These are phyloP conservation scores for Chaetoceros tenuissimus DNA, from an alignment of 108 stramenopile species.

Conservation along the genomic window DNA sequence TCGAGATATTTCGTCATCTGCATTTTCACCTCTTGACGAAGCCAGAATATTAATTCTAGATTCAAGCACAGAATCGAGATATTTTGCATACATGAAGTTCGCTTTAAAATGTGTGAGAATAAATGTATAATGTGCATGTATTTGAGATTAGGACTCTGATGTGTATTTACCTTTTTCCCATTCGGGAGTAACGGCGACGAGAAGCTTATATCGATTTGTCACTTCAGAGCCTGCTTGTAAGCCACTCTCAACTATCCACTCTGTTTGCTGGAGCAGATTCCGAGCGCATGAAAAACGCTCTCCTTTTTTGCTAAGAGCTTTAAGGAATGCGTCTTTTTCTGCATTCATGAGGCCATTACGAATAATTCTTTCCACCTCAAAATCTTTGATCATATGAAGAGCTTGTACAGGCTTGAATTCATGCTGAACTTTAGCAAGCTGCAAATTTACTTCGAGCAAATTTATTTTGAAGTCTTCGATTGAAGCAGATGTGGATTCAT, in stretches of 20 bases:
- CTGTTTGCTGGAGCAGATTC: conserved; percentile 52
- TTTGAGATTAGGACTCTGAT: not conserved
- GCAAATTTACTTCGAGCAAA: conserved; percentile 34
- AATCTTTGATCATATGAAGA: conserved; percentile 55
- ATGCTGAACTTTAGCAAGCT: conserved; percentile 76
- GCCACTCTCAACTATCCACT: conserved; percentile 72
- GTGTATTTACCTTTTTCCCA: conserved; percentile 69
- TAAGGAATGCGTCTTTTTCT: conserved; percentile 10
- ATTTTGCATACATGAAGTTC: conserved; percentile 77
- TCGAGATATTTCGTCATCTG: conserved; percentile 36
- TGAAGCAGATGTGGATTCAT: conserved; percentile 7
- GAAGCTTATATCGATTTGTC: conserved; percentile 47
- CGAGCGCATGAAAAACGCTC: conserved; percentile 27
- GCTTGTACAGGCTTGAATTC: conserved; percentile 50
- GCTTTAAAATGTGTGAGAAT: conserved; percentile 13
- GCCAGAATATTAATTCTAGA: conserved; percentile 36
- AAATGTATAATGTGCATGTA: conserved; percentile 2
- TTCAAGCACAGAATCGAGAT: conserved; percentile 53
- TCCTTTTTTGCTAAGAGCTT: conserved; percentile 2
- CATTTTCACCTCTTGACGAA: conserved; percentile 1
- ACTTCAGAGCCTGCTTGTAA: conserved; percentile 64
- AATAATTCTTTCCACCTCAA: conserved; percentile 15
- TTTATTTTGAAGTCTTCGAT: too few species aligned
- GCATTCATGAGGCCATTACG: conserved; percentile 6
- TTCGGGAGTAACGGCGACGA: conserved; percentile 49